phyloP scores from a whole-genome alignment of 176 grass and related monocot species.

The Lolium rigidum region DNA sequence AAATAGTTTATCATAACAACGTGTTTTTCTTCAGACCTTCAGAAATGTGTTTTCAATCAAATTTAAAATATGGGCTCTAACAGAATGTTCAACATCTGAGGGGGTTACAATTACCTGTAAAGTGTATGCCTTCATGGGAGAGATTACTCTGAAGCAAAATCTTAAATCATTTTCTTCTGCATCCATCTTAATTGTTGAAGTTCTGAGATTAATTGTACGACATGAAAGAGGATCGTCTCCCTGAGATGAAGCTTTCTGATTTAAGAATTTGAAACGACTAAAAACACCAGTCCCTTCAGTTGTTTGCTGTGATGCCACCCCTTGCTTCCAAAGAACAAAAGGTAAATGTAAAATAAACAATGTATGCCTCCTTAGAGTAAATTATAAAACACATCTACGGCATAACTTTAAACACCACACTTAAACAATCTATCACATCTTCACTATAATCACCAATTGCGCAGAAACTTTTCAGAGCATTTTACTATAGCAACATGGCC shows the following conservation, averaged over 20 bases:
- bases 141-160: conserved; percentile 98
- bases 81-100: conserved; percentile 18
- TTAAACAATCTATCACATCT: conserved; percentile 37
- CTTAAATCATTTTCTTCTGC: conserved; percentile 90
- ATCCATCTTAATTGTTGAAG: conserved; percentile 95
- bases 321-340: conserved; percentile 75
- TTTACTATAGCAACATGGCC: neutral
- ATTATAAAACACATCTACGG: neutral
- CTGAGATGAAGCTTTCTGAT: conserved; percentile 61
- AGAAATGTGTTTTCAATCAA: conserved; percentile 19
- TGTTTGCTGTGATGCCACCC: conserved; percentile 63
- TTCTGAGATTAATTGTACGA: conserved; percentile 84
- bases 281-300: conserved; percentile 60
- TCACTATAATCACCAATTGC: conserved; percentile 19
- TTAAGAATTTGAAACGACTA: conserved; percentile 73
- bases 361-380: neutral
- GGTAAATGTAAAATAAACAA: conserved; percentile 30
- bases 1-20: neutral
- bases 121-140: conserved; percentile 79
- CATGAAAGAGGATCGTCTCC: conserved; percentile 67
- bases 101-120: conserved; percentile 73
- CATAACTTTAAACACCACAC: conserved; percentile 17
- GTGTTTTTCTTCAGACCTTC: neutral
- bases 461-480: neutral
- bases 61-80: conserved; percentile 1